Evolutionary conservation across 2,329 filamentous ascomycete species (phyloP), one percentile per base, ranked within the genome.

Genomic region (Claviceps lovelessii): DNA sequence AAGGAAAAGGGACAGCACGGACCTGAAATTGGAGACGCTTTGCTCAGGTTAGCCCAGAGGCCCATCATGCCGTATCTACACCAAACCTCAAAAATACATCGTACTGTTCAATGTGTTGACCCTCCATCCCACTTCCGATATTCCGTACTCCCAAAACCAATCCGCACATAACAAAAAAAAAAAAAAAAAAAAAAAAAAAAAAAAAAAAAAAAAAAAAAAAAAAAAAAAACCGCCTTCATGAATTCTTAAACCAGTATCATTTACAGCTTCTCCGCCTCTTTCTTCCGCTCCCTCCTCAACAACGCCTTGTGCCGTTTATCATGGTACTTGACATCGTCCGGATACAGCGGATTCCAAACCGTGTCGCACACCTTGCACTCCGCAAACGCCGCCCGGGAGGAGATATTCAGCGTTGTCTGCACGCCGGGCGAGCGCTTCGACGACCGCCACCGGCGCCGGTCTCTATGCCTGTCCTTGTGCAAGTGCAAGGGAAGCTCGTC

Each of bases 341-440:
- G 71, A 54, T 69, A 70, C 5, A 73, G 58, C 0, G 72, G 72
- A 52, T 74, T 74, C 65, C 70, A 74, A 8, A 74, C 68, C 0
- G 66, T 73, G 52, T 73, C 64, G 58, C 72, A 75, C 3, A 67
- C 55, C 51, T 65, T 71, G 58, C 72, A 75, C 54, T 75, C 72
- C 2, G 70, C 67, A 56, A 74, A 74, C 1, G 71, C 62, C 3
- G 71, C 68, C 31, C 69, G 65, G 1, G 67, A 64, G 0, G 72
- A 73, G 2, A 75, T 62, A 39, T 74, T 74, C n/a, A 74, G 64
- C 1, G 72, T 74, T 1, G 70, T 74, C 52, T 75, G 72, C 0
- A 74, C 62, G 66, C 54, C 1, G 58, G n/a, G 48, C 10, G 4
- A 6, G 13, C 47, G 47, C 46, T 33, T 48, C 15, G 23, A n/a